A percentile compares a stretch with the other conserved stretches of the same genome.
These are phyloP conservation scores for Vaccinium macrocarpon DNA, from an alignment of 148 eudicot genomes.

Conservation along the genomic window DNA sequence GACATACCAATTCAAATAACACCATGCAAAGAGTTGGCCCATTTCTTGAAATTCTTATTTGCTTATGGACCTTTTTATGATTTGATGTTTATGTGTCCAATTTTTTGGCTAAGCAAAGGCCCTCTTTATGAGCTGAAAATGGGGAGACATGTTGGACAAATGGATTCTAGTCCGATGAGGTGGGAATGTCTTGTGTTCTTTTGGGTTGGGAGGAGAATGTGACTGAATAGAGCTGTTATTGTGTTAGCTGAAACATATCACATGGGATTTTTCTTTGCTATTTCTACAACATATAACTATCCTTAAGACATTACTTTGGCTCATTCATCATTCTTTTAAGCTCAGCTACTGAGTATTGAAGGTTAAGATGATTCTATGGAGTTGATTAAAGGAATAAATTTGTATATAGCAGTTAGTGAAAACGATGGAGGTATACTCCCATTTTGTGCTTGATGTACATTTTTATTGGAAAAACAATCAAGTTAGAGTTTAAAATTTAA, in stretches of 20 bases:
- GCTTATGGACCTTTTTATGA: neutral
- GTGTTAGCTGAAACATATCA: neutral
- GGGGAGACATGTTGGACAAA: neutral
- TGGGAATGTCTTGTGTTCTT: slow-evolving; percentile 21
- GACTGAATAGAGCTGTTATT: neutral
- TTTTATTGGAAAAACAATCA: neutral
- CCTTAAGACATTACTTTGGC: neutral
- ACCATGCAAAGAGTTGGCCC: no score
- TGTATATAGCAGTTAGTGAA: neutral
- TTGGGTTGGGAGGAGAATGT: neutral
- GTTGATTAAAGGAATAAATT: neutral
- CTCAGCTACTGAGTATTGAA: neutral
- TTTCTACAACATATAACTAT: neutral
- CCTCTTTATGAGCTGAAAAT: neutral
- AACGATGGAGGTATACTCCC: neutral
- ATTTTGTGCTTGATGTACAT: neutral
- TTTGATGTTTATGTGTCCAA: neutral
- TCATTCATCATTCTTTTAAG: neutral
- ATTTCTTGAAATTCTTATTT: neutral
- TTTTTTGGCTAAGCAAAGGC: neutral
- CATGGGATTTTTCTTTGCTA: no score
- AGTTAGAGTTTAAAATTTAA: neutral
- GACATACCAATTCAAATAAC: neutral
- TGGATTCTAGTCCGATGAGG: neutral
- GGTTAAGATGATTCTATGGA: neutral